A percentile compares a stretch with the other conserved stretches of the same genome.
Evolutionary conservation across 1,284 basidiomycete species (phyloP).

Genomic region (Cutaneotrichosporon curvatum): DNA sequence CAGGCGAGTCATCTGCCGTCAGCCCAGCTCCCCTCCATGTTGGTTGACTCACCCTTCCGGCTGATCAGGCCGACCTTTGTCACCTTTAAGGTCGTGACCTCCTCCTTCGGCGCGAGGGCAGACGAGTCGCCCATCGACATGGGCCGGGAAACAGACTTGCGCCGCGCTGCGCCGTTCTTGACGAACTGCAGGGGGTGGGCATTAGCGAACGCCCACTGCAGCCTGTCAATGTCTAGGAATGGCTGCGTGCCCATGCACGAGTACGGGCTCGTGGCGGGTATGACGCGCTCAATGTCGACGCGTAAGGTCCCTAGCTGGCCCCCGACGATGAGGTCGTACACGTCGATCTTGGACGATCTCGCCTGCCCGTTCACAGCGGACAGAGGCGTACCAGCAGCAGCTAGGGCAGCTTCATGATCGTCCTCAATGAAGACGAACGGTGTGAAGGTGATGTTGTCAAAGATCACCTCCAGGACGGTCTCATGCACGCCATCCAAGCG

Average conservation of each 20-base stretch:
- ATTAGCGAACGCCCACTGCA: conserved; percentile 63
- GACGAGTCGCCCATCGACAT: background rate
- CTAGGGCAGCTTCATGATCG: conserved; percentile 16
- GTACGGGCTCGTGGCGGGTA: conserved; percentile 66
- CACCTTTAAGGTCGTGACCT: conserved; percentile 56
- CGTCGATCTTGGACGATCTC: conserved; percentile 65
- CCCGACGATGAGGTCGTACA: conserved; percentile 82
- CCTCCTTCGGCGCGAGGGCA: conserved; percentile 11
- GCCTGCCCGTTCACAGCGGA: background rate
- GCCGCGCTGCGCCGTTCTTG: conserved; percentile 7
- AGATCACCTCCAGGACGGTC: conserved; percentile 86
- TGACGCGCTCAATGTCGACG: conserved; percentile 59
- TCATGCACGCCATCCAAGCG: conserved; percentile 73
- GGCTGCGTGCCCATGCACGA: conserved; percentile 65
- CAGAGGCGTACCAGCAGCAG: conserved; percentile 2
- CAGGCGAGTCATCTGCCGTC: conserved; percentile 58
- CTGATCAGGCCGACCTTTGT: conserved; percentile 75
- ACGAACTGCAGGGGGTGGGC: conserved; percentile 59
- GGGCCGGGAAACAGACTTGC: conserved; percentile 13
- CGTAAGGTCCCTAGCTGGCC: conserved; percentile 66
- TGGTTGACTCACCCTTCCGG: conserved; percentile 58
- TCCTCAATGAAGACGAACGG: conserved; percentile 80
- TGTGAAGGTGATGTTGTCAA: conserved; percentile 90
- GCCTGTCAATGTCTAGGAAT: conserved; percentile 61
- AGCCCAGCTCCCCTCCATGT: background rate